These are phyloP conservation scores for Wickerhamomyces chaumierensis DNA, from an alignment of 805 yeast species.

Conservation along the genomic window DNA sequence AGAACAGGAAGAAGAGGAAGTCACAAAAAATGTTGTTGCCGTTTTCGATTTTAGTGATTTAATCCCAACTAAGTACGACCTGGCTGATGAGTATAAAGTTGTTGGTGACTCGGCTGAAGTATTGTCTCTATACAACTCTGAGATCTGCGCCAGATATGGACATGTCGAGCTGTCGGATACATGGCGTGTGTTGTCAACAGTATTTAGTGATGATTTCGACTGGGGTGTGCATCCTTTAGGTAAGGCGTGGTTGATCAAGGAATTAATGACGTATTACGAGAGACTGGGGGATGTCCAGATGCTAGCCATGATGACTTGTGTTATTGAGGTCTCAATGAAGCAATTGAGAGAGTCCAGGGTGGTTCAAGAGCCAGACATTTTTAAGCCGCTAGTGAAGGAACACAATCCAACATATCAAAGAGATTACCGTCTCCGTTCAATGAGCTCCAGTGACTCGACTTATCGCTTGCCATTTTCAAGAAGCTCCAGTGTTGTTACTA, in stretches of 20 bases:
- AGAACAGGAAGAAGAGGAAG: background rate
- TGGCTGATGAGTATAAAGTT: conserved; percentile 57
- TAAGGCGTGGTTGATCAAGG: conserved; percentile 48
- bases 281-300: conserved; percentile 62
- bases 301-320: conserved; percentile 81
- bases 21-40: conserved; percentile 42
- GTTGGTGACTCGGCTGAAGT: conserved; percentile 53
- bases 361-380: conserved; percentile 2
- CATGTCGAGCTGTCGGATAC: conserved; percentile 54
- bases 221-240: conserved; percentile 87
- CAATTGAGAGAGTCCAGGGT: background rate
- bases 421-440: conserved; percentile 8
- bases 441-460: conserved; percentile 11
- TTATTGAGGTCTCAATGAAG: conserved; percentile 24
- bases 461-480: conserved; percentile 15
- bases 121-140: conserved; percentile 59
- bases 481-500: conserved; percentile 15
- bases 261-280: conserved; percentile 56
- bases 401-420: conserved; percentile 1
- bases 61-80: conserved; percentile 63
- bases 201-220: conserved; percentile 30
- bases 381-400: background rate
- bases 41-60: conserved; percentile 56
- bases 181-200: conserved; percentile 51
- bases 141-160: conserved; percentile 55